phyloP scores from a whole-genome alignment of 768 basidiomycete genomes.

The Suillus clintonianus region DNA sequence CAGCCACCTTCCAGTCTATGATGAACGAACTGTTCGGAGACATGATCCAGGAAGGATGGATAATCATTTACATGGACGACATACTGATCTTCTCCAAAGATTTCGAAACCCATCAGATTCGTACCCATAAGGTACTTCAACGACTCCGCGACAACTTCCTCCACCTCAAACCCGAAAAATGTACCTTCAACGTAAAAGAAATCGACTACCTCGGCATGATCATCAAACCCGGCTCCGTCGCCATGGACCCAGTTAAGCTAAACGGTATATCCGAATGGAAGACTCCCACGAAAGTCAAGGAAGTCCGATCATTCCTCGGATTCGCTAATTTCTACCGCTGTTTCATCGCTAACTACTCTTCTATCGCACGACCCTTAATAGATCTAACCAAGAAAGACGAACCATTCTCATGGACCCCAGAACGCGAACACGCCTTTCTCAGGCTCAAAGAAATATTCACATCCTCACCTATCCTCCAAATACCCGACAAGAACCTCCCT shows the following conservation, averaged over 20 bases:
- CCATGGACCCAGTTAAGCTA: background rate
- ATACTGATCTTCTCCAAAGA: constrained; percentile 23
- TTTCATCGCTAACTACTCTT: no score
- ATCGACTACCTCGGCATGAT: background rate
- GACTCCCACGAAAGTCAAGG: no score
- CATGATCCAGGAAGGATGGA: constrained; percentile 17
- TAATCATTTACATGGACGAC: constrained; percentile 30
- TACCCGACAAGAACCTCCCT: no score
- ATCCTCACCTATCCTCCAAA: no score
- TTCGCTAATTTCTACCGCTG: constrained; percentile 34
- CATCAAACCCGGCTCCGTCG: background rate
- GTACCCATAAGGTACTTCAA: constrained; percentile 24
- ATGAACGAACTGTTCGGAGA: constrained; percentile 23
- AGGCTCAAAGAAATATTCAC: no score
- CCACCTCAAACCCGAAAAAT: constrained; percentile 20
- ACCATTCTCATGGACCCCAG: no score
- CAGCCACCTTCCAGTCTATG: constrained; percentile 23
- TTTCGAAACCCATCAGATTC: constrained; percentile 9
- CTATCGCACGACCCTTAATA: no score
- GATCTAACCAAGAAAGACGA: no score
- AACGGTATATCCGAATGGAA: no score
- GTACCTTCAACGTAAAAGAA: background rate
- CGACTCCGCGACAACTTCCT: constrained; percentile 35
- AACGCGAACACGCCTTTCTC: no score
- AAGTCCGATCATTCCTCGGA: no score